Evolutionary conservation across 129 eudicot species (phyloP).

Genomic region (Lactuca saligna): DNA sequence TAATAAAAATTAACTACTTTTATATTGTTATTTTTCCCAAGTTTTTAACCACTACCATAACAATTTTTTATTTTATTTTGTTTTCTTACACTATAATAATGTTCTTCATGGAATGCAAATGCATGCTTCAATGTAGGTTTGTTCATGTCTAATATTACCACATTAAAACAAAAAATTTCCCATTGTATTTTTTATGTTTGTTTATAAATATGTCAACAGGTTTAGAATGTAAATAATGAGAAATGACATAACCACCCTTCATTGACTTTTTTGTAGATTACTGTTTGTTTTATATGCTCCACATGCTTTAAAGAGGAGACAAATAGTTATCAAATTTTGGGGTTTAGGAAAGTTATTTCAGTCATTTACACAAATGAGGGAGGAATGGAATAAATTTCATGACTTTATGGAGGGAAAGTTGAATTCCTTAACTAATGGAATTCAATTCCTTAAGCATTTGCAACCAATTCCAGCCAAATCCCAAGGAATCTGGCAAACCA

Average conservation of each 20-base stretch:
- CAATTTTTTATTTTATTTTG: neutral
- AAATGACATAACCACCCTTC: neutral
- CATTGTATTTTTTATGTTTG: neutral
- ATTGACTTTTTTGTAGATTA: too few species aligned
- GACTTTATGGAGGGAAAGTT: neutral
- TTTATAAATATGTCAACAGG: neutral
- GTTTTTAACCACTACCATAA: neutral
- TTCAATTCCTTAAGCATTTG: too few species aligned
- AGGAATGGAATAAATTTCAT: neutral
- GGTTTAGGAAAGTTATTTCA: neutral
- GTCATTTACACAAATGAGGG: neutral
- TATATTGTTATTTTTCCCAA: neutral
- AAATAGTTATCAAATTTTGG: neutral
- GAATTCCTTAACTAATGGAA: neutral
- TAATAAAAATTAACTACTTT: conserved; percentile 11
- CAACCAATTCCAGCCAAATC: neutral
- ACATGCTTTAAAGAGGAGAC: too few species aligned
- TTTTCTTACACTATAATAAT: neutral
- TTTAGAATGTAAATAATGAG: neutral
- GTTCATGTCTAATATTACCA: neutral
- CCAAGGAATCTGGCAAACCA: neutral
- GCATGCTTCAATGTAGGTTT: neutral
- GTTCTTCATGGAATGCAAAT: neutral
- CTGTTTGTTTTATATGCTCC: neutral
- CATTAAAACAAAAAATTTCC: neutral